Percentiles rank a stretch among this genome's conserved stretches.
Evolutionary conservation across 345 rosid genomes (phyloP).

Genomic region (Hibiscus syriacus): DNA sequence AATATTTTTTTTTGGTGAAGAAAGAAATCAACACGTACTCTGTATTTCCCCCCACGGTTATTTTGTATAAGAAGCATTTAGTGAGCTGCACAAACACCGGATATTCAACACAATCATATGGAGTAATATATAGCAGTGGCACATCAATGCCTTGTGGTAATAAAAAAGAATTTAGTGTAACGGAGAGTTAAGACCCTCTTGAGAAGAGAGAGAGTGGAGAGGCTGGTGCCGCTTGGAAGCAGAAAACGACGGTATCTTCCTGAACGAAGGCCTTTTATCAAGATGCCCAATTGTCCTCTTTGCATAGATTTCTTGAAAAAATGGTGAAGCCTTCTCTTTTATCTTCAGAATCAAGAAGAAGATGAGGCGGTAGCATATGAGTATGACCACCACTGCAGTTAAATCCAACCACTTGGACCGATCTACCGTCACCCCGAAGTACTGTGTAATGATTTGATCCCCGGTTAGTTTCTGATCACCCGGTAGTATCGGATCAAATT

Average conservation of each 20-base stretch:
- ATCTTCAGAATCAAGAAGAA: slow-evolving; percentile 73
- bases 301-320: slow-evolving; percentile 49
- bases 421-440: slow-evolving; percentile 42
- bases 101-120: not conserved
- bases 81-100: no score
- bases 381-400: slow-evolving; percentile 44
- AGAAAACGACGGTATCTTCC: slow-evolving; percentile 34
- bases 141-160: not conserved
- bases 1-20: no score
- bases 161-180: slow-evolving; percentile 22
- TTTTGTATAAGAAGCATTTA: no score
- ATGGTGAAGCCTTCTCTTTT: slow-evolving; percentile 70
- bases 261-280: slow-evolving; percentile 68
- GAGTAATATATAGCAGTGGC: not conserved
- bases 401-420: slow-evolving; percentile 94
- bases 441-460: slow-evolving; percentile 39
- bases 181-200: slow-evolving; percentile 34
- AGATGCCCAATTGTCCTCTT: slow-evolving; percentile 55
- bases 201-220: slow-evolving; percentile 16
- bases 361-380: slow-evolving; percentile 56
- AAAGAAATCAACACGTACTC: not conserved
- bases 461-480: no score
- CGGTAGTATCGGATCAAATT: no score
- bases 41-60: not conserved
- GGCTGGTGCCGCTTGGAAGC: slow-evolving; percentile 60